A percentile compares a stretch with the other conserved stretches of the same genome.
phyloP scores from a whole-genome alignment of 345 rosid species.

The Citrus medica region DNA sequence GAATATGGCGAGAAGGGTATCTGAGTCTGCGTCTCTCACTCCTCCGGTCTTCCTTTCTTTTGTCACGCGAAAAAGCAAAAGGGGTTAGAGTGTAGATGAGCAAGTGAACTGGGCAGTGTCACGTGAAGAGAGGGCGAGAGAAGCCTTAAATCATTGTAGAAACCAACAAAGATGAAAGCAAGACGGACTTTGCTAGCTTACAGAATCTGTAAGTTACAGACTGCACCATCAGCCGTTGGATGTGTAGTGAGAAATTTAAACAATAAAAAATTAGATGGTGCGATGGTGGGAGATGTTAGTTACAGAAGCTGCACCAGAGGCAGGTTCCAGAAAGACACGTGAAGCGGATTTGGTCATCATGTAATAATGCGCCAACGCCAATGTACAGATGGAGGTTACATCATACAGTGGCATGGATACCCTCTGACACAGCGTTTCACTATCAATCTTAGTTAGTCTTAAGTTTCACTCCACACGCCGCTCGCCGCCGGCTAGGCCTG shows the following conservation, averaged over 20 bases:
- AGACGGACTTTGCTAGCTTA: too few species aligned
- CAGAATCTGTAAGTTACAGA: too few species aligned
- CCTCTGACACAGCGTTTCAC: neutral
- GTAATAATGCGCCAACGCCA: neutral
- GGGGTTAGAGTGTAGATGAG: neutral
- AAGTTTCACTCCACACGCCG: too few species aligned
- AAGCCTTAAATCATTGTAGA: neutral
- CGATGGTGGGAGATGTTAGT: too few species aligned
- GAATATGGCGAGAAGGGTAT: neutral
- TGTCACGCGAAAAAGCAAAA: neutral
- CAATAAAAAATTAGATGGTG: too few species aligned
- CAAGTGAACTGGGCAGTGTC: slow-evolving; percentile 14
- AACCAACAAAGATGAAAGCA: neutral
- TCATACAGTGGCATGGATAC: neutral
- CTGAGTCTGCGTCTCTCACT: neutral
- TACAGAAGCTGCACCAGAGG: too few species aligned
- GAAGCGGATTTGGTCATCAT: neutral
- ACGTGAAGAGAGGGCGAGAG: slow-evolving; percentile 16
- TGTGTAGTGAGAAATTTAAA: too few species aligned
- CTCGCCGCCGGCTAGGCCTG: too few species aligned
- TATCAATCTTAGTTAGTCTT: neutral
- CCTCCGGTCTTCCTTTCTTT: neutral
- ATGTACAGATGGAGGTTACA: neutral
- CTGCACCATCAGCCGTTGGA: too few species aligned
- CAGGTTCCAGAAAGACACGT: too few species aligned